These are phyloP conservation scores for Beauveria scarabaeidicola DNA, from an alignment of 2,329 filamentous ascomycete genomes.

Conservation along the genomic window DNA sequence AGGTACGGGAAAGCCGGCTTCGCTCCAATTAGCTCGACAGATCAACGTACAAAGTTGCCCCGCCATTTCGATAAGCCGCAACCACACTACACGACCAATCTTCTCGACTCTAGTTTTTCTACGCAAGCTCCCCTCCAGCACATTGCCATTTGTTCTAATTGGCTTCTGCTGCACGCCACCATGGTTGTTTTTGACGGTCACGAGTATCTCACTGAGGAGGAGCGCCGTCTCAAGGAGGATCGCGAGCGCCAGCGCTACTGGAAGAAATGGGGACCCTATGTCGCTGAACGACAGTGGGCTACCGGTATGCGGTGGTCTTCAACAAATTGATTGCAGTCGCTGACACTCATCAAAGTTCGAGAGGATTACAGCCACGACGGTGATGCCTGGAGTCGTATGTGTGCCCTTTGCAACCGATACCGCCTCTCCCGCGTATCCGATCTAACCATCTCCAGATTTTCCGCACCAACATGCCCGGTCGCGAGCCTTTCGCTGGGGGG, in stretches of 20 bases:
- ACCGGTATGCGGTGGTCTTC: constrained; percentile 50
- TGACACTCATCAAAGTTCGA: constrained; percentile 45
- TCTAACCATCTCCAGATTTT: constrained; percentile 55
- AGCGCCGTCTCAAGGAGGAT: constrained; percentile 82
- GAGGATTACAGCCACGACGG: constrained; percentile 88
- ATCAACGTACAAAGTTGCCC: constrained; percentile 7
- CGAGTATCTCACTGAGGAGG: constrained; percentile 82
- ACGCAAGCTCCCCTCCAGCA: not conserved
- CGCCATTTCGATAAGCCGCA: constrained; percentile 10
- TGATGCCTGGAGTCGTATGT: constrained; percentile 89
- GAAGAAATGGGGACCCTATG: constrained; percentile 97
- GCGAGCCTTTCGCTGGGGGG: constrained; percentile 87
- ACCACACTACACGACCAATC: not conserved
- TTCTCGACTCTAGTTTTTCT: not conserved
- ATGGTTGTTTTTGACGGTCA: constrained; percentile 91
- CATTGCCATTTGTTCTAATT: not conserved
- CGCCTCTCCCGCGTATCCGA: not conserved
- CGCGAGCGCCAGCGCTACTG: constrained; percentile 79
- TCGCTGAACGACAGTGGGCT: constrained; percentile 91
- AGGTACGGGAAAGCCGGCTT: not conserved
- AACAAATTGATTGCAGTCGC: constrained; percentile 2
- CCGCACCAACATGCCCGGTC: constrained; percentile 86
- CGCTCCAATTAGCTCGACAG: not conserved
- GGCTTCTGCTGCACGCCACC: constrained; percentile 14
- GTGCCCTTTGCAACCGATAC: constrained; percentile 18